phyloP scores from a whole-genome alignment of 768 basidiomycete species.

The Phlegmacium glaucopus region DNA sequence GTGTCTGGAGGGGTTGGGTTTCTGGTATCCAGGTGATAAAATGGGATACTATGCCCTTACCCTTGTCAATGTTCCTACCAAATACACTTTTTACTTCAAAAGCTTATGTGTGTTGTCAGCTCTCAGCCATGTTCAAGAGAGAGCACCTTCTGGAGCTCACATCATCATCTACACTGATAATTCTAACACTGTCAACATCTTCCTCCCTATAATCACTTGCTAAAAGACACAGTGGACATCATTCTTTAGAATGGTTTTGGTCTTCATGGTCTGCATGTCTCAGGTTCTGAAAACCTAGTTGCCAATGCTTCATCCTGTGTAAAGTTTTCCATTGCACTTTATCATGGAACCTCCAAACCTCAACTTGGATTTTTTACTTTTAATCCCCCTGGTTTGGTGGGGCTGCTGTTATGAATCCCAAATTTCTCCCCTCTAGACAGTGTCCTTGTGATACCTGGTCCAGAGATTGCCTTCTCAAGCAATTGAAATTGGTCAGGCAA shows the following conservation, averaged over 20 bases:
- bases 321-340: background rate
- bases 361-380: no score
- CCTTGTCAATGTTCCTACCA: no score
- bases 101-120: no score
- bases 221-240: background rate
- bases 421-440: no score
- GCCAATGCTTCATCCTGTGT: constrained; percentile 31
- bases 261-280: constrained; percentile 18
- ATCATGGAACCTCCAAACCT: no score
- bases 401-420: no score
- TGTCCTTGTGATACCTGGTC: no score
- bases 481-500: no score
- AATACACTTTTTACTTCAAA: constrained; percentile 19
- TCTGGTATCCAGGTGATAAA: constrained; percentile 19
- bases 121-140: background rate
- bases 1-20: constrained; percentile 16
- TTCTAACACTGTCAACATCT: background rate
- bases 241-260: constrained; percentile 28
- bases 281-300: constrained; percentile 27
- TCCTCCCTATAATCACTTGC: background rate
- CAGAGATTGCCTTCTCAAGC: no score
- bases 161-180: background rate
- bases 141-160: background rate
- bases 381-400: no score
- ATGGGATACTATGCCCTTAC: no score